Conservation (phyloP, 768 basidiomycete species). For the Trichaptum fuscoviolaceum region DNA sequence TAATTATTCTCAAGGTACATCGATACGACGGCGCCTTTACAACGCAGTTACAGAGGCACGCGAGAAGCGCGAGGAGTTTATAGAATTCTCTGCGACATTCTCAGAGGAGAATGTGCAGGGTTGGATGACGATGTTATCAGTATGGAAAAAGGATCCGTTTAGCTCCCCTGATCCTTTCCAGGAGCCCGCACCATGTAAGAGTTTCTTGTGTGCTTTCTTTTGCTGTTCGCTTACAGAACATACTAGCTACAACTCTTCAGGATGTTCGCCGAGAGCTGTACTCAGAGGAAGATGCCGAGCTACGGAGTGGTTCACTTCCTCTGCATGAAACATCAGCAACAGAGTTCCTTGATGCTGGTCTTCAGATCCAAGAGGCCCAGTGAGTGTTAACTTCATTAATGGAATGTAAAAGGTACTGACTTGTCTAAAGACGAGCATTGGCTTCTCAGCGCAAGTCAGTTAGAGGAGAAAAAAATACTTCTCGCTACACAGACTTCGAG, state of each 20-base stretch:
- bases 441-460: not conserved
- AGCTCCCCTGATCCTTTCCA: not conserved
- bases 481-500: not conserved
- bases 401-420: not conserved
- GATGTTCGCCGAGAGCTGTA: not conserved
- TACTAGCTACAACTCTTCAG: not conserved
- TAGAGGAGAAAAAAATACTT: not conserved
- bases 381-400: not conserved
- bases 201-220: not conserved
- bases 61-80: not conserved
- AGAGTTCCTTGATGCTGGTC: not conserved
- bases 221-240: not conserved
- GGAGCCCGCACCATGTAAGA: not conserved
- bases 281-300: not conserved
- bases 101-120: not conserved
- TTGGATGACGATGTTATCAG: not conserved
- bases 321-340: not conserved
- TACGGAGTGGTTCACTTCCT: not conserved
- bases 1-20: not conserved
- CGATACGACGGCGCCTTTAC: not conserved
- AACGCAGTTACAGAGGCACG: not conserved
- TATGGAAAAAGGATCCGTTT: not conserved
- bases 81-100: slow-evolving; percentile 1
- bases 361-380: not conserved
- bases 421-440: not conserved